Base-by-base conservation (phyloP, 2,329 filamentous ascomycete genomes). In the Sordariomycetes sp. region DNA sequence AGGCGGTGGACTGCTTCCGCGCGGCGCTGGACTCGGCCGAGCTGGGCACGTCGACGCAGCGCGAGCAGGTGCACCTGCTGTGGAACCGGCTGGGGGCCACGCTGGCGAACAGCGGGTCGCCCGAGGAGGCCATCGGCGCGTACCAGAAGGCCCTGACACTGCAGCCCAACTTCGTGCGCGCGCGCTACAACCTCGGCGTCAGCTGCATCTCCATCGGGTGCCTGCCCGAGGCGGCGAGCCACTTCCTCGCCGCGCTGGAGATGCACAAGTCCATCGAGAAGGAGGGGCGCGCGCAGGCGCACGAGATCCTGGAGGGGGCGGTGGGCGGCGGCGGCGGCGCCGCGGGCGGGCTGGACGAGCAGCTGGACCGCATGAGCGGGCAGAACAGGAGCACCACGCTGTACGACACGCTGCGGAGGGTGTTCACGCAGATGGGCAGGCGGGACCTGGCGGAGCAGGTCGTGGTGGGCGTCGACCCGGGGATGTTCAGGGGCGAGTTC, bases 41-140 rank as follows among this genome's bases (percentile, higher is more conserved):
- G 72, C 81, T 86, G 40, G 94, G 94, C 60, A 83, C 84, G 10
- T 88, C 86, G 60, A 97, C 97, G 74, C 86, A 90, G 62, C 84
- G 86, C 65, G 86, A 88, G 66, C 91, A 97, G 72, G 78, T 97
- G 1, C 94, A 97, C 69, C 83, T 99, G 22, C 85, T 99, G 34
- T 99, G 94, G 94, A 99, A 99, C 77, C 85, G 94, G 2, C 86
- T 99, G 0, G 94, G 94, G 50, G 94, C 94, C 1, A 99, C 94
- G 0, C 85, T 99, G 5, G 94, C 94, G 65, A 99, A 99, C 77
- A 91, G 87, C 55, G 93, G 93, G 53, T 88, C 91, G 60, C 89
- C 85, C 58, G 94, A 99, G 74, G 94, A 99, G 72, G 94, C 94
- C 60, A 99, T 99, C 66, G 89, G 92, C 52, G 94, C 94, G 1